Base-by-base conservation (phyloP, 2,329 filamentous ascomycete species). In the Stagonosporopsis tanaceti region DNA sequence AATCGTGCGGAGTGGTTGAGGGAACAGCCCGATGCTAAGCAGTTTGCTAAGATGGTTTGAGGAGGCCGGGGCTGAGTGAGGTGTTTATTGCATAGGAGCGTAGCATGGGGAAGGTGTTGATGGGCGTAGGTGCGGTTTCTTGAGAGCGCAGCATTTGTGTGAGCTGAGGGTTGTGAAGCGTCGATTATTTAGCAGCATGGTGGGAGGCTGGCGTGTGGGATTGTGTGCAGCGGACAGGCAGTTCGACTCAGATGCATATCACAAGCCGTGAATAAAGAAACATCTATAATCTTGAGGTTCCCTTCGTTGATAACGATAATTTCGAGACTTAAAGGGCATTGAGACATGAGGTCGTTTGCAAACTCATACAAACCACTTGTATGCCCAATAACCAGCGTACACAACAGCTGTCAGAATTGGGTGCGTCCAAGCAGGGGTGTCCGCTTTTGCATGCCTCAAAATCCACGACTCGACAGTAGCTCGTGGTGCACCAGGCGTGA, bases 401-500 rank as follows among this genome's bases (percentile, higher is more conserved):
- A 67, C 59, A 1, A 60, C n/a, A 4, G 38, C 55, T 1, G 55
- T 51, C 12, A 67, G 9, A 8, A 72, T 8, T 0, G 55, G 62
- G 52, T 64, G 63, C n/a, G 47, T 6, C 66, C 66, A 71, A 5
- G 2, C 3, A 1, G 68, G 62, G 3, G 57, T 11, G 3, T 64
- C 63, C 14, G 41, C 48, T 38, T 61, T 68, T 12, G 47, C 41
- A 28, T 63, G 59, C 44, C 67, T 52, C 3, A 62, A n/a, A 3
- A 67, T 40, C 56, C 59, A 79, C 25, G 62, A 74, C 24, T 80
- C 77, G 50, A 85, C 79, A 2, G 38, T 55, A n/a, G 52, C 69
- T 41, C 77, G 70, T 17, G 83, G 82, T 9, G 78, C 78, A 2
- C 78, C 79, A 3, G 77, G 74, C 0, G 79, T 82, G 57, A 82